Conservation (phyloP, 2,329 filamentous ascomycete species). For the Cryoendolithus antarcticus region DNA sequence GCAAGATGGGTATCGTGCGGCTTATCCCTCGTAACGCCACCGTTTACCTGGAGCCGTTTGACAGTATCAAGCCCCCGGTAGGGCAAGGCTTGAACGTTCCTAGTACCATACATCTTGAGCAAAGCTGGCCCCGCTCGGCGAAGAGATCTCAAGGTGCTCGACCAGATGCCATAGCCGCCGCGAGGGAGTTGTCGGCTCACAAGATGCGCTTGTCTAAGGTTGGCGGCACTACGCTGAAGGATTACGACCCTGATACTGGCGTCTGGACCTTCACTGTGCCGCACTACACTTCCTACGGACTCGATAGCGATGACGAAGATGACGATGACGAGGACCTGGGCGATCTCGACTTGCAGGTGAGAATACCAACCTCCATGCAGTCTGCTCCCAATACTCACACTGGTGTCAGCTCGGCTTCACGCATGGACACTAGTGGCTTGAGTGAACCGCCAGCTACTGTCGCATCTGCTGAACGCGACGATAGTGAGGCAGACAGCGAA, state of each 20-base stretch:
- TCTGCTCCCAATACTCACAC: background rate
- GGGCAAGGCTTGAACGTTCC: constrained; percentile 90
- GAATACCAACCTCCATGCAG: constrained; percentile 3
- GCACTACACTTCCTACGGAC: constrained; percentile 90
- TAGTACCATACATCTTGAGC: constrained; percentile 73
- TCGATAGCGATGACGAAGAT: constrained; percentile 58
- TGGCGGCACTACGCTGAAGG: constrained; percentile 65
- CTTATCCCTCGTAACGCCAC: constrained; percentile 70
- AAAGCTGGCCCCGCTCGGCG: constrained; percentile 74
- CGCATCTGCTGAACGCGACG: constrained; percentile 2
- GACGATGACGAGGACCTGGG: constrained; percentile 45
- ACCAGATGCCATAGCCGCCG: constrained; percentile 32
- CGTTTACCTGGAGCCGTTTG: constrained; percentile 56
- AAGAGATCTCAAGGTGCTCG: constrained; percentile 22
- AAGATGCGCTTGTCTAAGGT: constrained; percentile 70
- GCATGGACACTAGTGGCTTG: constrained; percentile 25
- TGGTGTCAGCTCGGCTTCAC: too few relatives aligned
- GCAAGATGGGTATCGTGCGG: constrained; percentile 46
- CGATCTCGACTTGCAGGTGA: constrained; percentile 5
- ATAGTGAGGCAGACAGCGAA: constrained; percentile 5
- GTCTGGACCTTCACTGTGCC: constrained; percentile 89
- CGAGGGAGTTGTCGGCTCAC: constrained; percentile 66
- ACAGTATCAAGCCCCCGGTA: constrained; percentile 64
- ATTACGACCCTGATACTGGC: constrained; percentile 67
- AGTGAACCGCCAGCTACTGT: constrained; percentile 22